Evolutionary conservation across 176 grass and related monocot species (phyloP).

Genomic region (Ensete glaucum): DNA sequence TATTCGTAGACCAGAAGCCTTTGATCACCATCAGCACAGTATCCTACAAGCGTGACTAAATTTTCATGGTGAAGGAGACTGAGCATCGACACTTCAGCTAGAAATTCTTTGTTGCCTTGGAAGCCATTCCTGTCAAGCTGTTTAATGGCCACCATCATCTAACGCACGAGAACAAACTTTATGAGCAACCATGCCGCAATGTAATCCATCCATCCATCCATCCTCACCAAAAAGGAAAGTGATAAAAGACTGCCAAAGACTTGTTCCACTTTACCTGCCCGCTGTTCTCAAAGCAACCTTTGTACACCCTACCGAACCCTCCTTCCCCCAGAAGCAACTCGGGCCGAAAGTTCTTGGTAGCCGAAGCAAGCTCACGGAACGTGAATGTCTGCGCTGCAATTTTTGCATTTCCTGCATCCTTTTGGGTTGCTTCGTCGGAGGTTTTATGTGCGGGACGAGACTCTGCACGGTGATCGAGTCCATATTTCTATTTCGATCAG

Average conservation of each 20-base stretch:
- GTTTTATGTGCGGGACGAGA: background rate
- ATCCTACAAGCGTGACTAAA: background rate
- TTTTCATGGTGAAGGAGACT: background rate
- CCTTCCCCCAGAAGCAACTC: background rate
- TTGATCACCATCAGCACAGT: slow-evolving; percentile 3
- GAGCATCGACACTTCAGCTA: background rate
- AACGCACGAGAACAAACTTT: background rate
- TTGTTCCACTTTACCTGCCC: background rate
- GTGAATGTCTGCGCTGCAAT: background rate
- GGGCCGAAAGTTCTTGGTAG: background rate
- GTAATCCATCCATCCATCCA: too few relatives aligned
- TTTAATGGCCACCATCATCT: background rate
- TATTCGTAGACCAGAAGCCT: background rate
- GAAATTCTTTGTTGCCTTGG: background rate
- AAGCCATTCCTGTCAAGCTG: slow-evolving; percentile 1
- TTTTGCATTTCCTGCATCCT: background rate
- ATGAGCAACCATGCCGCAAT: background rate
- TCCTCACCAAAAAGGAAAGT: too few relatives aligned
- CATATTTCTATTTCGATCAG: background rate
- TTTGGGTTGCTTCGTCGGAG: background rate
- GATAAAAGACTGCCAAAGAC: background rate
- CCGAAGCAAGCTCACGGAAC: background rate
- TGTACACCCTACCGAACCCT: background rate
- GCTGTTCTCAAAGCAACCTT: background rate
- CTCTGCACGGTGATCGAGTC: background rate